These are phyloP conservation scores for Rhodotorula taiwanensis DNA, from an alignment of 768 basidiomycete genomes.

Conservation along the genomic window DNA sequence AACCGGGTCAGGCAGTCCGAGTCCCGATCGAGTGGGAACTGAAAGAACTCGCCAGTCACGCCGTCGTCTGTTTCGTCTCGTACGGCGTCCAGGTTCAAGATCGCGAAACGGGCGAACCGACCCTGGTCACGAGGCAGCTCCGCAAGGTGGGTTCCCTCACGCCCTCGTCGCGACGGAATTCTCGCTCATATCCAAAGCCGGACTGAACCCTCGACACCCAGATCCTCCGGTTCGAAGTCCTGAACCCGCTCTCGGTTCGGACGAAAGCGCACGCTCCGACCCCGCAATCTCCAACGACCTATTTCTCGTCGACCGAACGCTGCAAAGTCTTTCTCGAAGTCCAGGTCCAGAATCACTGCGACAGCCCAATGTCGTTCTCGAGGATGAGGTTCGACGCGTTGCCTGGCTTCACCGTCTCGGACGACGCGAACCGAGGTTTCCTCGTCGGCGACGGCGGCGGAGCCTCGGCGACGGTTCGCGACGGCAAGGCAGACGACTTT, in stretches of 20 bases:
- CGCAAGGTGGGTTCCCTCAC: slow-evolving; percentile 51
- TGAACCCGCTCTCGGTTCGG: slow-evolving; percentile 73
- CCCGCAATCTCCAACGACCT: slow-evolving; percentile 49
- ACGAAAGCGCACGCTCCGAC: slow-evolving; percentile 78
- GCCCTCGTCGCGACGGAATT: neutral
- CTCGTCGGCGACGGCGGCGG: slow-evolving; percentile 47
- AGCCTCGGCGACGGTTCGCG: no score
- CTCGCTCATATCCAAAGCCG: neutral
- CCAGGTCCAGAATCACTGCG: slow-evolving; percentile 80
- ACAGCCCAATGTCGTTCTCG: slow-evolving; percentile 68
- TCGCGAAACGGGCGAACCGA: slow-evolving; percentile 42
- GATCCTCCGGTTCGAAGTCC: slow-evolving; percentile 17
- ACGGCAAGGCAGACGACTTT: no score
- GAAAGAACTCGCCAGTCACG: slow-evolving; percentile 87
- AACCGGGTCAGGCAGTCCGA: slow-evolving; percentile 56
- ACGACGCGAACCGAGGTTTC: slow-evolving; percentile 27
- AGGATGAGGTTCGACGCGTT: slow-evolving; percentile 70
- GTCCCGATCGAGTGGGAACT: slow-evolving; percentile 74
- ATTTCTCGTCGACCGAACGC: slow-evolving; percentile 59
- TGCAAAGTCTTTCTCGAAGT: slow-evolving; percentile 85
- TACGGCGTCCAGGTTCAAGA: slow-evolving; percentile 60
- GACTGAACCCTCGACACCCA: neutral
- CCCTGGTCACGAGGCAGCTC: slow-evolving; percentile 52
- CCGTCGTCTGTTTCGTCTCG: slow-evolving; percentile 72
- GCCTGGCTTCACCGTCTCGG: neutral